Evolutionary conservation across 2,329 filamentous ascomycete species (phyloP), one percentile per base, ranked within the genome.

Genomic region (Paraconiothyrium brasiliense): DNA sequence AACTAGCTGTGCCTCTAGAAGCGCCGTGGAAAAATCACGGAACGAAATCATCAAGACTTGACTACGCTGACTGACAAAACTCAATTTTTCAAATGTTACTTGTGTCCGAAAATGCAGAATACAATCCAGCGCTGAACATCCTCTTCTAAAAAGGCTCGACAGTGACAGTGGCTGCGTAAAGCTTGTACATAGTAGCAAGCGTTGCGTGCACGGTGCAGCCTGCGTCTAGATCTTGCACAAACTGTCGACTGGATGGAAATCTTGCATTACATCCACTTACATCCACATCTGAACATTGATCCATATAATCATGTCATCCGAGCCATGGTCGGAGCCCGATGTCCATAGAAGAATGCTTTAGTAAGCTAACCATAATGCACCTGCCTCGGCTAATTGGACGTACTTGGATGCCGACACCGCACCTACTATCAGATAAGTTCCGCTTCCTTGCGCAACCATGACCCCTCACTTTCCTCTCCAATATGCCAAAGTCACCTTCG

Each of bases 381-480:
- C 58, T 60, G 55, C 58, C 58, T 60, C 58, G 58, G 58, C 54
- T 57, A 57, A 52, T 39, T 11, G 20, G 48, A 43, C 27, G 10
- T 34, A 22, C 35, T 24, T 35, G 34, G 41, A 54, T 11, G 22
- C 52, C 58, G 58, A 37, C 47, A 57, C 58, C 58, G 46, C 49
- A 51, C 30, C 4, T 67, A 66, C 62, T 84, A 84, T 48, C 54
- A 56, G 54, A 27, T 84, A 55, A 47, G 39, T 27, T 52, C 37
- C 44, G 37, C 50, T 52, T 46, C 49, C 22, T 34, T 56, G 51
- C 35, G 48, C 22, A 11, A 55, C 34, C 60, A 63, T 59, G 49
- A 46, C 51, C 46, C 49, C 39, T 54, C 44, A 44, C 49, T 50
- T 10, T 6, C n/a, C 24, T 43, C 47, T 22, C 20, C 46, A 54